Evolutionary conservation across 2,329 filamentous ascomycete species (phyloP).

Genomic region (Pleomassaria siparia): DNA sequence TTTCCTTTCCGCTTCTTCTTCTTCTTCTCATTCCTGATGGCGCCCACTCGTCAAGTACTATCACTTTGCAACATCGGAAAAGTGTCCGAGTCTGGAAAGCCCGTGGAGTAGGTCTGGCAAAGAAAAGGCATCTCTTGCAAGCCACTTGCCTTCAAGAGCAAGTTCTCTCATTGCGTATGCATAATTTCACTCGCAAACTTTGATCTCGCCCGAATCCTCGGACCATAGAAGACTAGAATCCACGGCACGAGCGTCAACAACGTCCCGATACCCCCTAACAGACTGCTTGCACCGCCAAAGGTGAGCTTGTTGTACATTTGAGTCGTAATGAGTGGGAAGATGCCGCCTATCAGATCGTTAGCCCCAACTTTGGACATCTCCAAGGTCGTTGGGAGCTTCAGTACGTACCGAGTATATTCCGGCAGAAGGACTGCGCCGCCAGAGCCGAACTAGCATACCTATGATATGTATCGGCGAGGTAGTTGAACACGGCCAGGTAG

Average conservation of each 20-base stretch:
- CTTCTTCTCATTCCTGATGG: too few species aligned
- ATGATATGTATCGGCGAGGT: conserved; percentile 85
- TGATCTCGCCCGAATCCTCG: conserved; percentile 72
- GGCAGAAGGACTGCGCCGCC: conserved; percentile 82
- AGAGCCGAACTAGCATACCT: conserved; percentile 81
- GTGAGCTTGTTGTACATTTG: conserved; percentile 74
- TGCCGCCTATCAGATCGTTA: conserved; percentile 52
- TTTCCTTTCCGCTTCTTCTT: too few species aligned
- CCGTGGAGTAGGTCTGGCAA: too few species aligned
- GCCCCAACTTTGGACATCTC: not conserved
- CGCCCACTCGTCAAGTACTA: too few species aligned
- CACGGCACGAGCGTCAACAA: conserved; percentile 80
- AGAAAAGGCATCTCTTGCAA: too few species aligned
- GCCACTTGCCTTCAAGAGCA: too few species aligned
- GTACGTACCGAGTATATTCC: conserved; percentile 68
- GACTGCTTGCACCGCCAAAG: conserved; percentile 68
- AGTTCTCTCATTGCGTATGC: conserved; percentile 11
- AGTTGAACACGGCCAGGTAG: conserved; percentile 82
- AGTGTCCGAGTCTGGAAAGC: too few species aligned
- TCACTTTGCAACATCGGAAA: too few species aligned
- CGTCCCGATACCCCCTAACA: conserved; percentile 72
- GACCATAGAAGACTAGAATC: conserved; percentile 78
- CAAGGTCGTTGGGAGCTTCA: not conserved
- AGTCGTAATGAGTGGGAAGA: conserved; percentile 76
- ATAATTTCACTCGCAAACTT: conserved; percentile 64